Percentiles rank a stretch among this genome's conserved stretches.
Evolutionary conservation across 1,284 basidiomycete species (phyloP).

Genomic region (Cryptococcus neoformans): DNA sequence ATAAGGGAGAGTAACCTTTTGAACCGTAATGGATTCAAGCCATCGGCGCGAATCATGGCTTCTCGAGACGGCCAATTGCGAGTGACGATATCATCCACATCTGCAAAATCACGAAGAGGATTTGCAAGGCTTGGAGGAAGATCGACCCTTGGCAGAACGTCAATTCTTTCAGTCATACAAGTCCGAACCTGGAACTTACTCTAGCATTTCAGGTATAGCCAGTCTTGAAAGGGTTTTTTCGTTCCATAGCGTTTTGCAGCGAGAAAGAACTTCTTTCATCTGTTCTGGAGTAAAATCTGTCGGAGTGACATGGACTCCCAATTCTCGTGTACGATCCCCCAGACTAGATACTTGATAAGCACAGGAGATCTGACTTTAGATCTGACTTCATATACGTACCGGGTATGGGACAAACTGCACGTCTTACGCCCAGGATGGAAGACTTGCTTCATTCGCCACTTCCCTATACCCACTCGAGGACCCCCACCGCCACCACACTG

Average conservation of each 20-base stretch:
- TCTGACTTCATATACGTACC: slow-evolving; percentile 16
- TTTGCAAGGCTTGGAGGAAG: slow-evolving; percentile 33
- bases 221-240: slow-evolving; percentile 44
- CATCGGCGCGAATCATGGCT: slow-evolving; percentile 42
- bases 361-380: not conserved
- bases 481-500: slow-evolving; percentile 50
- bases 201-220: slow-evolving; percentile 50
- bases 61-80: slow-evolving; percentile 46
- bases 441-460: slow-evolving; percentile 52
- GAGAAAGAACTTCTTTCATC: slow-evolving; percentile 43
- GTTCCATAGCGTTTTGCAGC: slow-evolving; percentile 47
- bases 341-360: too few relatives aligned
- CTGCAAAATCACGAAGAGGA: slow-evolving; percentile 36
- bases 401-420: slow-evolving; percentile 47
- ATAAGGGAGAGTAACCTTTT: slow-evolving; percentile 43
- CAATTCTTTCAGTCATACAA: slow-evolving; percentile 4
- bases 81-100: slow-evolving; percentile 43
- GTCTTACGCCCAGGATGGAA: slow-evolving; percentile 51
- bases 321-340: slow-evolving; percentile 43
- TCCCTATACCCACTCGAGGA: slow-evolving; percentile 49
- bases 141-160: slow-evolving; percentile 44
- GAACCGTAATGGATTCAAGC: slow-evolving; percentile 35
- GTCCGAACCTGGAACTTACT: slow-evolving; percentile 29
- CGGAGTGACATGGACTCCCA: slow-evolving; percentile 46
- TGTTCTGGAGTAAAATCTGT: slow-evolving; percentile 43